Evolutionary conservation across 2,329 filamentous ascomycete genomes (phyloP).

Genomic region (Metarhizium robertsii): DNA sequence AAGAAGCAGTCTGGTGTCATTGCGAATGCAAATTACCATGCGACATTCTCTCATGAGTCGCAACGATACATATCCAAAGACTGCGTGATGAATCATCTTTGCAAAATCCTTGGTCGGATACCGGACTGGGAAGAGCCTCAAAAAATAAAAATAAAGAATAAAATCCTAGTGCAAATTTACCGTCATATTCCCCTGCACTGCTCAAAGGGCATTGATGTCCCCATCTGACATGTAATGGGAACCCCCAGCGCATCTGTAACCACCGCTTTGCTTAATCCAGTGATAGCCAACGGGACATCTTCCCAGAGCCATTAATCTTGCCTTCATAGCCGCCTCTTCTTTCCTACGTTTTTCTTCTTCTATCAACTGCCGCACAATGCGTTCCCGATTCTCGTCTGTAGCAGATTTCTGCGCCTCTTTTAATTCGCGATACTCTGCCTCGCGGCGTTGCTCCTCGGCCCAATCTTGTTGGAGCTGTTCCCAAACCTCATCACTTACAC

Average conservation of each 20-base stretch:
- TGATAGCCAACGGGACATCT: constrained; percentile 44
- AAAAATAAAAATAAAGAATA: no score
- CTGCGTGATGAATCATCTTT: no score
- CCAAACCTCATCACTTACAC: constrained; percentile 53
- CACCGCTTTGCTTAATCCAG: constrained; percentile 51
- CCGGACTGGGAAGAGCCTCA: no score
- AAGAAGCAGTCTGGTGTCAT: no score
- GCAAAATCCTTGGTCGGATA: no score
- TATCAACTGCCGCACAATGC: constrained; percentile 25
- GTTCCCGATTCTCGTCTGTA: constrained; percentile 22
- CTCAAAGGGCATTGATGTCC: neutral
- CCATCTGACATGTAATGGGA: constrained; percentile 34
- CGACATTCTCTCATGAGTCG: no score
- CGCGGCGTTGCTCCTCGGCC: constrained; percentile 24
- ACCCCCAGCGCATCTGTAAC: constrained; percentile 56
- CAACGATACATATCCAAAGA: no score
- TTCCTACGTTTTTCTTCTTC: constrained; percentile 29
- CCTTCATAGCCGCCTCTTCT: constrained; percentile 29
- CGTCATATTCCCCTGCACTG: neutral
- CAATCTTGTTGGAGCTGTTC: constrained; percentile 46
- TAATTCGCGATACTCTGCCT: constrained; percentile 27
- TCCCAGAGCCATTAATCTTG: constrained; percentile 43
- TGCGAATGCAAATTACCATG: no score
- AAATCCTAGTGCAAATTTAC: no score
- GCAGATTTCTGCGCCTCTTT: constrained; percentile 18